phyloP scores from a whole-genome alignment of 768 basidiomycete genomes.

The Amanita jacksonii region DNA sequence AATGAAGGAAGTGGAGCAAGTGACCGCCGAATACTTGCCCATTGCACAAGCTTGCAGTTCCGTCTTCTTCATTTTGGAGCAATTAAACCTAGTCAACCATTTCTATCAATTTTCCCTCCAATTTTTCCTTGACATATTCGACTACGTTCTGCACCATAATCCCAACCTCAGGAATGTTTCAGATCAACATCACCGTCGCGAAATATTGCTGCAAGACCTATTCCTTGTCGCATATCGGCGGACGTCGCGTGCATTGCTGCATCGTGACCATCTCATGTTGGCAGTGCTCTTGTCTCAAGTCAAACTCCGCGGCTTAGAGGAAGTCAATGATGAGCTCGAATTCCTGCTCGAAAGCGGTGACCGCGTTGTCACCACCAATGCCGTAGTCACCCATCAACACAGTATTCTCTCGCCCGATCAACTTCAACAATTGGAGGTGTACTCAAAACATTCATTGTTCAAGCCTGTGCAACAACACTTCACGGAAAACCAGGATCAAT shows the following conservation, averaged over 20 bases:
- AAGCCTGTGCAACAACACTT: constrained; percentile 64
- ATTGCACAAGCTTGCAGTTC: constrained; percentile 94
- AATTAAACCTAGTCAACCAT: constrained; percentile 88
- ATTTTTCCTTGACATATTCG: constrained; percentile 98
- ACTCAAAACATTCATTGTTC: constrained; percentile 67
- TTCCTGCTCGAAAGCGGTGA: constrained; percentile 89
- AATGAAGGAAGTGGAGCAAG: constrained; percentile 94
- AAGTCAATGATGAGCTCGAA: constrained; percentile 78
- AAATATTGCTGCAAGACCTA: constrained; percentile 77
- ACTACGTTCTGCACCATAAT: constrained; percentile 87
- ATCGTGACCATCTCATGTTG: constrained; percentile 85
- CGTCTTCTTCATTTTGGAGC: constrained; percentile 94
- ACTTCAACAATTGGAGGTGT: constrained; percentile 54
- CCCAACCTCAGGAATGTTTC: constrained; percentile 76
- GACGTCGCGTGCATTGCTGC: constrained; percentile 83
- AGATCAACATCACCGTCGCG: constrained; percentile 63
- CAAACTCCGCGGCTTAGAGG: constrained; percentile 71
- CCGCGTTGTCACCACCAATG: constrained; percentile 30
- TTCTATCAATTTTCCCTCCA: constrained; percentile 98
- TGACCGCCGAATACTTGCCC: constrained; percentile 90
- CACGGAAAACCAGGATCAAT: constrained; percentile 49
- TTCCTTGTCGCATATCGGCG: constrained; percentile 85
- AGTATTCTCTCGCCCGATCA: constrained; percentile 60
- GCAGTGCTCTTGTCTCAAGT: constrained; percentile 87
- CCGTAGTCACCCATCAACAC: constrained; percentile 25